Base-by-base conservation (phyloP, 2,329 filamentous ascomycete genomes). In the Chalara sp. region DNA sequence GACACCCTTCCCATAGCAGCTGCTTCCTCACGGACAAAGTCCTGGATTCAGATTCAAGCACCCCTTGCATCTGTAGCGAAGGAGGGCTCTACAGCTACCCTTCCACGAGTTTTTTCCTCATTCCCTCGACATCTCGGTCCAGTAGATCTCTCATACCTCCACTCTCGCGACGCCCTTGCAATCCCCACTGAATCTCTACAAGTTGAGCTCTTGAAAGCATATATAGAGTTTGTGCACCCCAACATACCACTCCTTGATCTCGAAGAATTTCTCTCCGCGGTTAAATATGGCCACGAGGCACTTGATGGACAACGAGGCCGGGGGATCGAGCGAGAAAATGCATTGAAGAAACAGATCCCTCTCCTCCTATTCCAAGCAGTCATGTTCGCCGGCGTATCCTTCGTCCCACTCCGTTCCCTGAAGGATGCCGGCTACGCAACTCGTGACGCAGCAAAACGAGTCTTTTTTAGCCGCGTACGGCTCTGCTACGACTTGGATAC, bases 291-390 rank as follows among this genome's bases (percentile, higher is more conserved):
- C 6, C 41, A 32, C 46, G 13, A 29, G 31, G 13, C 10, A 29
- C 4, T 30, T 10, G 37, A 51, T 35, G 47, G 21, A 13, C 2
- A 44, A 21, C 12, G 28, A 13, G 41, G 28, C 10, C 12, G 21
- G 21, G 28, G 41, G 28, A 4, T 13, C 21, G 41, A 29, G 21
- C 2, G 41, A 29, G 41, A 44, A 21, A 42, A 51, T 12, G 28
- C 8, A n/a, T 13, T 29, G 31, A 39, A 35, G 35, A 31, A 30
- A 5, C 39, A 51, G 32, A 58, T 58, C 12, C 51, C 33, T 11
- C 44, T 61, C 11, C 50, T 61, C 30, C 45, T 61, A 8, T 61
- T 61, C 32, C 58, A 61, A 43, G 57, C 56, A 21, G 52, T 61
- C 7, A 53, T 61, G 54, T 60, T 56, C 49, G 57, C 59, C 42